Conservation (phyloP, 2,329 filamentous ascomycete genomes). For the Fusarium sp. region DNA sequence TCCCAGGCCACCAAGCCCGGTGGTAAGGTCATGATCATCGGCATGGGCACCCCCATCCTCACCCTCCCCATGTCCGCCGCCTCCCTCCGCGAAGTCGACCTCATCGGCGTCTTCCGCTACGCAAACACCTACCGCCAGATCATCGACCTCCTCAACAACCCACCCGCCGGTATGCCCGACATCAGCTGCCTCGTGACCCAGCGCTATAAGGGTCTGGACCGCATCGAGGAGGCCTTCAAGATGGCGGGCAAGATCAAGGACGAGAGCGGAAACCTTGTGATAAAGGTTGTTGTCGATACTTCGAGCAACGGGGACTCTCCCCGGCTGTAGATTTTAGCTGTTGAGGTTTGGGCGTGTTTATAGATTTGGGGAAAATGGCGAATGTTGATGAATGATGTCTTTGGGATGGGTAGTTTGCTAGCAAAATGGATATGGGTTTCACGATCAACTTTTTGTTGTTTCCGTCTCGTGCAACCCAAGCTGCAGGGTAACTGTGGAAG, state of each 20-base stretch:
- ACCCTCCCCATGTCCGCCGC: slow-evolving; percentile 77
- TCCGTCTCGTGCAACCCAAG: too few relatives aligned
- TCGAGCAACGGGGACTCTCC: slow-evolving; percentile 33
- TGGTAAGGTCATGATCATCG: slow-evolving; percentile 77
- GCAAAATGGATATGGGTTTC: slow-evolving; percentile 10
- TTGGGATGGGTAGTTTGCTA: not conserved
- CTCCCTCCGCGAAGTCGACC: slow-evolving; percentile 76
- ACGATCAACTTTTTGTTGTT: not conserved
- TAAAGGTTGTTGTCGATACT: slow-evolving; percentile 77
- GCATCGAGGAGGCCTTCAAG: slow-evolving; percentile 75
- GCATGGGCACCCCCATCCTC: slow-evolving; percentile 79
- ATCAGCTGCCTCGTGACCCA: slow-evolving; percentile 79
- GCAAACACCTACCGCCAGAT: slow-evolving; percentile 77
- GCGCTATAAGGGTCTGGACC: slow-evolving; percentile 72
- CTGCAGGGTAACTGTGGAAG: not conserved
- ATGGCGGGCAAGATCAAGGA: slow-evolving; percentile 80
- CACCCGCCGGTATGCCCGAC: slow-evolving; percentile 67
- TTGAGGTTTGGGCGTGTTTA: not conserved
- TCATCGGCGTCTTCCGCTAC: slow-evolving; percentile 79
- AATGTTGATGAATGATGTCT: slow-evolving; percentile 15
- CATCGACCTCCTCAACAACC: slow-evolving; percentile 64
- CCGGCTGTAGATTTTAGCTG: slow-evolving; percentile 24
- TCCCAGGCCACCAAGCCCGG: slow-evolving; percentile 70
- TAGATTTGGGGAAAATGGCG: slow-evolving; percentile 27
- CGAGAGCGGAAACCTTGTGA: slow-evolving; percentile 74